Evolutionary conservation across 2,329 filamentous ascomycete genomes (phyloP), one percentile per base, ranked within the genome.

Genomic region (Stagonosporopsis cucurbitacearum): DNA sequence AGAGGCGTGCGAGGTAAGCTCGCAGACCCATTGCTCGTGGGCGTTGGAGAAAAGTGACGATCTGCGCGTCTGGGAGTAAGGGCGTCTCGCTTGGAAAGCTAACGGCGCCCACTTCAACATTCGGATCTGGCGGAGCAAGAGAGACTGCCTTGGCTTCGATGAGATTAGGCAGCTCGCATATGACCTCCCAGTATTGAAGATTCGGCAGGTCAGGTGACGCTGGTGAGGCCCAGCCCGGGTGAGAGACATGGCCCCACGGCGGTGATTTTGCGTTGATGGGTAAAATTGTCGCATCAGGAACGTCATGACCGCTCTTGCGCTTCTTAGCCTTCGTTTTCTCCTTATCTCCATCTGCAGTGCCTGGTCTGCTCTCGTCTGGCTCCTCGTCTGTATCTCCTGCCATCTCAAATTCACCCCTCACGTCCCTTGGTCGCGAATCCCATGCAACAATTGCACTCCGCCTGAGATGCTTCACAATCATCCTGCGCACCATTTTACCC

Each of bases 111-210:
- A 60, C 59, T 42, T 73, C 71, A 22, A 77, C 66, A 3, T 77
- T 73, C 4, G 82, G 80, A 61, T 83, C 81, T 0, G 81, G 79
- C 26, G 88, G 91, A 0, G 90, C 91, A 33, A 96, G 83, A 0
- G 91, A 92, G n/a, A 97, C 86, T 1, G 92, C 94, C 74, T 94
- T 94, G 9, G 91, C 94, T 78, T 98, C 94, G 60, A 98, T 90
- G 25, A 98, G 82, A 70, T 96, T 89, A 1, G 93, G 91, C 22
- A 99, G 81, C 75, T 98, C 94, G 33, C 84, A 82, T 17, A 97
- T 81, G 22, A 99, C 91, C 2, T 87, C 86, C 65, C 82, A 84
- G 75, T 96, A 98, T 62, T 96, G 87, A n/a, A 98, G 78, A 68
- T 91, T 86, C 4, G 91, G 87, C 17, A 95, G 78, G 69, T 95